Evolutionary conservation across 2,329 filamentous ascomycete species (phyloP).

Genomic region (Verticillium klebahnii): DNA sequence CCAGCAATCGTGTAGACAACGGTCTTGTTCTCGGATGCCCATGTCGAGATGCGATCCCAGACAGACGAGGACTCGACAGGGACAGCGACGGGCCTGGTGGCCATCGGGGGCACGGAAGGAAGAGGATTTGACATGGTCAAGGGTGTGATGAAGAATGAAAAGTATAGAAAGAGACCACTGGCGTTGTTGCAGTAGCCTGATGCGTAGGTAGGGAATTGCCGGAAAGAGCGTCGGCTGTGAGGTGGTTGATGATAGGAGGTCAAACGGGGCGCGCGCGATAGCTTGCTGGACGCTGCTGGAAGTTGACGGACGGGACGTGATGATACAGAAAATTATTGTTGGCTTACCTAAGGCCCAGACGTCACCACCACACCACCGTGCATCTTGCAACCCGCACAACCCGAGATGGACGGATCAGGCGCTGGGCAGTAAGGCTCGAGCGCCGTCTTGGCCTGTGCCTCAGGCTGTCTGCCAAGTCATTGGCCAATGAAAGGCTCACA

Average conservation of each 20-base stretch:
- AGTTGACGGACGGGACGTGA: neutral
- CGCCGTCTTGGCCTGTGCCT: neutral
- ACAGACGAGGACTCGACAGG: slow-evolving; percentile 58
- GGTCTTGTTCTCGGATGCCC: slow-evolving; percentile 94
- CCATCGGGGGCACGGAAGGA: slow-evolving; percentile 40
- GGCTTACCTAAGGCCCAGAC: neutral
- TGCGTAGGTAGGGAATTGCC: neutral
- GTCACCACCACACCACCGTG: neutral
- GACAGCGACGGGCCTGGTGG: slow-evolving; percentile 36
- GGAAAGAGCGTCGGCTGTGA: neutral
- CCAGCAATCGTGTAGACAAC: slow-evolving; percentile 95
- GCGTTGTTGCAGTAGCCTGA: neutral
- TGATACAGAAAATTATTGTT: neutral
- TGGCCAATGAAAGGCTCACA: neutral
- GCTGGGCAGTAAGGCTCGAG: too few species aligned
- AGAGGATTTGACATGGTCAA: slow-evolving; percentile 38
- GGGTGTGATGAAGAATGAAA: slow-evolving; percentile 16
- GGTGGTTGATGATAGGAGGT: neutral
- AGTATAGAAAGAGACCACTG: neutral
- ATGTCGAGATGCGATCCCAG: slow-evolving; percentile 86
- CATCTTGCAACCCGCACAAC: neutral
- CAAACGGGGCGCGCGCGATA: neutral
- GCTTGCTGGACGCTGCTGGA: neutral
- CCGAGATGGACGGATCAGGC: neutral
- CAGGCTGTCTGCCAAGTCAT: neutral